Conservation (phyloP, 345 rosid species). For the Populus nigra region DNA sequence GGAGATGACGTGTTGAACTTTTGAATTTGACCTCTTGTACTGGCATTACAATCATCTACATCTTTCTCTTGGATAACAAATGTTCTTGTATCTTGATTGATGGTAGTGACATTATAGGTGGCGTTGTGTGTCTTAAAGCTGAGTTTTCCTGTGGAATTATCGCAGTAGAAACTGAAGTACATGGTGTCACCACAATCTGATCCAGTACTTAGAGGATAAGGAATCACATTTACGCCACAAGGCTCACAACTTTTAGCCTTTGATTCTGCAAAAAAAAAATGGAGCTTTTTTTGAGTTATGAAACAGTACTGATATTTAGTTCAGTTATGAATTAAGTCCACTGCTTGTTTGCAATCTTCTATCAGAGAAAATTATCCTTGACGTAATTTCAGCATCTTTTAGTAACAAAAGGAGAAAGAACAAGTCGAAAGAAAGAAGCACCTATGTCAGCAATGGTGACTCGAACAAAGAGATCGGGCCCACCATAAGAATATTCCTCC, state of each 20-base stretch:
- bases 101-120: slow-evolving; percentile 39
- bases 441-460: slow-evolving; percentile 46
- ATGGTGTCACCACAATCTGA: slow-evolving; percentile 54
- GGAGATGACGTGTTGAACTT: slow-evolving; percentile 33
- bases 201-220: slow-evolving; percentile 66
- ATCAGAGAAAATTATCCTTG: not conserved
- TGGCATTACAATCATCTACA: slow-evolving; percentile 15
- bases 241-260: slow-evolving; percentile 41
- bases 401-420: not conserved
- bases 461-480: slow-evolving; percentile 38
- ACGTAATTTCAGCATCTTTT: not conserved
- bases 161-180: slow-evolving; percentile 51
- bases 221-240: slow-evolving; percentile 50
- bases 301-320: not conserved
- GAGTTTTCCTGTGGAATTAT: slow-evolving; percentile 42
- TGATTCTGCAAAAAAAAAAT: slow-evolving; percentile 38
- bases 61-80: slow-evolving; percentile 34
- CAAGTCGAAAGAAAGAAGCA: slow-evolving; percentile 13
- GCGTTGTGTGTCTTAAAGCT: slow-evolving; percentile 33
- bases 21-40: slow-evolving; percentile 5
- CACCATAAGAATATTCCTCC: slow-evolving; percentile 38
- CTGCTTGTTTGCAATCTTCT: not conserved
- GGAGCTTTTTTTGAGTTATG: not conserved
- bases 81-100: slow-evolving; percentile 34
- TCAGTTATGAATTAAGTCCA: not conserved